Evolutionary conservation across 352 stramenopile genomes (phyloP).

Genomic region (Phytophthora crassamura): DNA sequence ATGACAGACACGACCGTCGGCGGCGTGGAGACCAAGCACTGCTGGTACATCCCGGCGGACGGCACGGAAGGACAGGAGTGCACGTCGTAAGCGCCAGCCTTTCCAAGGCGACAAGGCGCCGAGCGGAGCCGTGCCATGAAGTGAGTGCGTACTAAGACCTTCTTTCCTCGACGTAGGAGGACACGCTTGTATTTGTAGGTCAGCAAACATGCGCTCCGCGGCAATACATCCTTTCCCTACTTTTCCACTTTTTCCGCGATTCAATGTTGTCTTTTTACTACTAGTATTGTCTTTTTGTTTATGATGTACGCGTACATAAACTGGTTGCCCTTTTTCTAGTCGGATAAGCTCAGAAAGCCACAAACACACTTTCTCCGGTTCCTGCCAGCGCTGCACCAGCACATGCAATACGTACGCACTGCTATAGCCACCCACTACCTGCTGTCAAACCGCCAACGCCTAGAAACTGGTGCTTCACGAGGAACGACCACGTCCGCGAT

Average conservation of each 20-base stretch:
- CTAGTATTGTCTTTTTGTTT: too few relatives aligned
- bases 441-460: too few relatives aligned
- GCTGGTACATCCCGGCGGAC: constrained; percentile 70
- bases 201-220: constrained; percentile 16
- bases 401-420: too few relatives aligned
- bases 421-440: too few relatives aligned
- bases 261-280: not conserved
- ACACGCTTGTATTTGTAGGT: constrained; percentile 37
- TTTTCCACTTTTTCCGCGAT: not conserved
- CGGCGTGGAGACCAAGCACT: constrained; percentile 74
- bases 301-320: constrained; percentile 11
- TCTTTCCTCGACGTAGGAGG: constrained; percentile 22
- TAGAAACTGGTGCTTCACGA: too few relatives aligned
- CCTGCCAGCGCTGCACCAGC: too few relatives aligned
- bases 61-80: constrained; percentile 44
- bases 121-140: constrained; percentile 2
- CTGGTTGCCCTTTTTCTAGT: constrained; percentile 2
- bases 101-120: constrained; percentile 9
- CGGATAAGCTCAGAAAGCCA: constrained; percentile 10
- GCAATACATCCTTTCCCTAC: constrained; percentile 18
- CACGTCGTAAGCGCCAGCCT: constrained; percentile 23
- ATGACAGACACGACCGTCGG: constrained; percentile 49
- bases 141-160: constrained; percentile 33
- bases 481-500: too few relatives aligned
- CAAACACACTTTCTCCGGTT: too few relatives aligned